Evolutionary conservation across 371 early-diverging fungal genomes (phyloP), one percentile per base, ranked within the genome.

Genomic region (Apophysomyces ossiformis): DNA sequence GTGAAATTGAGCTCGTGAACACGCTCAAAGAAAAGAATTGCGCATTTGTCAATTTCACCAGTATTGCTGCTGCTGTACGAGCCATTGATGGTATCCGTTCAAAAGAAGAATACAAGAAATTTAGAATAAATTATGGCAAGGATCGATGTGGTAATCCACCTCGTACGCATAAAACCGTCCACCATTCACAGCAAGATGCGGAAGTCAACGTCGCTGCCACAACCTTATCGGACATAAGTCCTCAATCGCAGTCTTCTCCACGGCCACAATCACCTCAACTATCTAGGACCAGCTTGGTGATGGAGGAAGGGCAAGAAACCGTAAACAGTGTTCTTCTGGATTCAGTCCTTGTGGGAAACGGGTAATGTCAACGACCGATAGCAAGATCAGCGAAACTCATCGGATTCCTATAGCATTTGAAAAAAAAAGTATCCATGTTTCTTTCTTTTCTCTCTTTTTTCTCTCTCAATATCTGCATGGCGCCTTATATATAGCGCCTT

Each of bases 1-100:
- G 95, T 5, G 87, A 89, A 16, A 85, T 95, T 36, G 96, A 95
- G 61, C 70, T 86, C 44, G 82, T 95, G 62, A 90, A 93, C 69
- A 80, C 91, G 0, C 70, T 92, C 12, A 70, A 65, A 41, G 94
- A 92, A 58, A 91, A 91, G 74, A 88, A 85, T 46, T 90, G 92
- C 64, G 96, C 87, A 5, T 95, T 95, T 76, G 92, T 94, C 61
- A 93, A 93, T 70, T 90, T 93, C 74, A 85, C 88, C 11, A 83
- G 79, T 58, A 77, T 95, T 12, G 64, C 69, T 0, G 85, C 82
- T 50, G 89, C 88, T 12, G 89, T 93, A 41, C 85, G 85, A 56
- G 93, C 92, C 8, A 82, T 92, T 35, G 77, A 82, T 7, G 78
- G 73, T 2, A 82, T 93, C 43, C 73, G 72, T 35, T 16, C 16